Evolutionary conservation across 495 filamentous ascomycete species (phyloP).

Genomic region (Neurospora africana): DNA sequence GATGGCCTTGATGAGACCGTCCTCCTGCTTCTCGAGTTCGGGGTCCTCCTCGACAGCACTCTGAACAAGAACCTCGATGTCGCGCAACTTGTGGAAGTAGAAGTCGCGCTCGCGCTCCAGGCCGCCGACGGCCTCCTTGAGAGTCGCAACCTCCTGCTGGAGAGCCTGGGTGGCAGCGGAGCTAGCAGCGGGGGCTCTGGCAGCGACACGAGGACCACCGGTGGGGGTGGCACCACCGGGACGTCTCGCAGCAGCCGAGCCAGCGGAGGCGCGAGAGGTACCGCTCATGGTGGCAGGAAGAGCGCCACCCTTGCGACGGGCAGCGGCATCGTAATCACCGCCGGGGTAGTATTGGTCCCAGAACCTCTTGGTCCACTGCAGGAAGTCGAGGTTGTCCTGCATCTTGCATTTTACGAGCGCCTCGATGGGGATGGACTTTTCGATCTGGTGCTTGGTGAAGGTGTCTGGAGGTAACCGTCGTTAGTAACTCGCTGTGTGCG

Average conservation of each 20-base stretch:
- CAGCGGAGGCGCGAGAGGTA: conserved; percentile 35
- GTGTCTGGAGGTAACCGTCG: conserved; percentile 15
- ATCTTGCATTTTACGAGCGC: conserved; percentile 93
- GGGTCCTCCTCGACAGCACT: conserved; percentile 82
- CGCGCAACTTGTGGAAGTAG: conserved; percentile 95
- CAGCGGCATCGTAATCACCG: conserved; percentile 86
- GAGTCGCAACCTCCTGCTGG: conserved; percentile 65
- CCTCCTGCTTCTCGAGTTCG: conserved; percentile 84
- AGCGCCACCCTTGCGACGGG: conserved; percentile 68
- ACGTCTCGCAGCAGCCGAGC: conserved; percentile 36
- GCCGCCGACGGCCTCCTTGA: conserved; percentile 80
- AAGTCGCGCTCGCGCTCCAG: conserved; percentile 93
- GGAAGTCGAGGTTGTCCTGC: conserved; percentile 98
- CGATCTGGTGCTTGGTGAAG: conserved; percentile 76
- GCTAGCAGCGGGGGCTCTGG: conserved; percentile 34
- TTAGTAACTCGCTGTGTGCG: neutral
- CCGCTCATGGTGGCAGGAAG: conserved; percentile 33
- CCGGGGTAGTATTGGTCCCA: conserved; percentile 98
- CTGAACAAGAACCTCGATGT: conserved; percentile 91
- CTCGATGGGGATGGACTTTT: conserved; percentile 80
- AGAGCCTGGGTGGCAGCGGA: conserved; percentile 54
- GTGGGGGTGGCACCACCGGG: conserved; percentile 67
- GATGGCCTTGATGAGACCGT: conserved; percentile 83
- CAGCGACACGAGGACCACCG: conserved; percentile 40
- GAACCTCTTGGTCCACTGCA: conserved; percentile 91